Percentiles rank a stretch among this genome's conserved stretches.
phyloP scores from a whole-genome alignment of 2,329 filamentous ascomycete genomes.

The Immersiporthe knoxdaviesiana region DNA sequence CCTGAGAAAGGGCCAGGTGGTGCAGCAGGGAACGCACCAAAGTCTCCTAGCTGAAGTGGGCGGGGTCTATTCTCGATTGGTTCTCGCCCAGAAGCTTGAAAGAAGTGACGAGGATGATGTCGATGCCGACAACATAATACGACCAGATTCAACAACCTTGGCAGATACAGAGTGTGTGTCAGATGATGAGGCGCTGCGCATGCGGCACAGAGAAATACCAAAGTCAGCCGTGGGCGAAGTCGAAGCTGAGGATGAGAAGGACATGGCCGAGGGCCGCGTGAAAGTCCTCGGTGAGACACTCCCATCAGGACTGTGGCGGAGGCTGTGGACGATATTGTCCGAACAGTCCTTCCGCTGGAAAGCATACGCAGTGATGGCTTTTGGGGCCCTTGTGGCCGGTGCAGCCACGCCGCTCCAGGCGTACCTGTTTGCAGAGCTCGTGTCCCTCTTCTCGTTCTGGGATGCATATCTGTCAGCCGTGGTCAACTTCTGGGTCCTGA shows the following conservation, averaged over 20 bases:
- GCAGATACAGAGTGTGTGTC: neutral
- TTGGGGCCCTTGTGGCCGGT: slow-evolving; percentile 31
- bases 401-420: slow-evolving; percentile 48
- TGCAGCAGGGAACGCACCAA: slow-evolving; percentile 65
- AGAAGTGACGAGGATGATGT: neutral
- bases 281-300: neutral
- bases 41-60: slow-evolving; percentile 51
- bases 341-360: slow-evolving; percentile 13
- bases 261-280: slow-evolving; percentile 6
- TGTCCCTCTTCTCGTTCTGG: slow-evolving; percentile 49
- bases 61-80: slow-evolving; percentile 18
- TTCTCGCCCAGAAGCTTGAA: slow-evolving; percentile 4
- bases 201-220: neutral
- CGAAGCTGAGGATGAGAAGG: neutral
- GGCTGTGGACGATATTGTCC: neutral
- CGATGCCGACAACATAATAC: neutral
- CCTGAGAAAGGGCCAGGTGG: slow-evolving; percentile 57
- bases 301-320: neutral
- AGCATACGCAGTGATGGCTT: neutral
- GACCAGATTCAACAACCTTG: neutral
- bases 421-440: slow-evolving; percentile 57
- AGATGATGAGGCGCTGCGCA: neutral
- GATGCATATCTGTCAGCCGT: slow-evolving; percentile 1
- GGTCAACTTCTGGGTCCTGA: slow-evolving; percentile 24
- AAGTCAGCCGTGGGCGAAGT: neutral